Conservation (phyloP, 2,329 filamentous ascomycete species). For the Parascedosporium putredinis region DNA sequence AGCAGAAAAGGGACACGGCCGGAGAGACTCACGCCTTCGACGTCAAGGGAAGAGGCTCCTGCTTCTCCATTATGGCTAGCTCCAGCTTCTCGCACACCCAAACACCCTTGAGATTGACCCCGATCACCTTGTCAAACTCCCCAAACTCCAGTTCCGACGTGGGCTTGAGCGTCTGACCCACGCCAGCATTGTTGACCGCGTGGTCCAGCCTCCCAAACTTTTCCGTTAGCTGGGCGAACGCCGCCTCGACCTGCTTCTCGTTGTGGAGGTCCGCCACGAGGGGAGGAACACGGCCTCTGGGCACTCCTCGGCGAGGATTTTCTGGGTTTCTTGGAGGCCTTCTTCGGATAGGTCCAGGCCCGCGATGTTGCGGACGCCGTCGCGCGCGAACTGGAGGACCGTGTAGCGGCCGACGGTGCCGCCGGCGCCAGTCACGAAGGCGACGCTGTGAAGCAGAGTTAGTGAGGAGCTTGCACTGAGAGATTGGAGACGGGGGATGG, state of each 20-base stretch:
- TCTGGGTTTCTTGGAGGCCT: not conserved
- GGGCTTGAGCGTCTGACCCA: not conserved
- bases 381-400: slow-evolving; percentile 6
- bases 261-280: not conserved
- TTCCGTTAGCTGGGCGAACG: not conserved
- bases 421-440: slow-evolving; percentile 8
- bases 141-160: not conserved
- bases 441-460: slow-evolving; percentile 3
- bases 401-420: slow-evolving; percentile 6
- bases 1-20: not conserved
- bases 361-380: slow-evolving; percentile 8
- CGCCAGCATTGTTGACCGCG: slow-evolving; percentile 2
- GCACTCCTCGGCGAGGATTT: not conserved
- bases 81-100: slow-evolving; percentile 4
- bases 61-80: slow-evolving; percentile 1
- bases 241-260: not conserved
- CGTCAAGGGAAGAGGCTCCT: slow-evolving; percentile 1
- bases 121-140: not conserved
- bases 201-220: not conserved
- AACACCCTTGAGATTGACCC: not conserved
- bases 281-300: not conserved
- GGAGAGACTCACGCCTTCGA: not conserved
- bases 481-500: too few species aligned
- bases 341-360: slow-evolving; percentile 4
- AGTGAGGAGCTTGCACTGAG: too few species aligned